Conservation (phyloP, 306 rosid genomes). For the Prunus padus region DNA sequence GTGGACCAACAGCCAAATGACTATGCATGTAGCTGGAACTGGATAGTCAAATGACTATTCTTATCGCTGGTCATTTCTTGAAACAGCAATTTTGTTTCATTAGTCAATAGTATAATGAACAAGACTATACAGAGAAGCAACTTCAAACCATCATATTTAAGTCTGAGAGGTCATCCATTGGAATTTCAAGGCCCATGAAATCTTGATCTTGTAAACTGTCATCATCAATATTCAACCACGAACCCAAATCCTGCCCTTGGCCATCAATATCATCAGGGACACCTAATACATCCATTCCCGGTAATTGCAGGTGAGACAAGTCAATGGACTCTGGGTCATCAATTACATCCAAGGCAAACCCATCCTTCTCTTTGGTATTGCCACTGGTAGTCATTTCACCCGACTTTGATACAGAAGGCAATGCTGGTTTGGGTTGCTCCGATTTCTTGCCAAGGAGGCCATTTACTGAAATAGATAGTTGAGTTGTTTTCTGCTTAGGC, state of each 20-base stretch:
- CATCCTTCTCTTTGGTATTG: conserved; percentile 64
- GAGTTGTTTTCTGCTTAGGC: conserved; percentile 93
- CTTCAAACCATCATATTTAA: conserved; percentile 96
- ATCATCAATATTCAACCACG: conserved; percentile 96
- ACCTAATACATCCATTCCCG: conserved; percentile 90
- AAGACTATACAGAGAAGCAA: conserved; percentile 93
- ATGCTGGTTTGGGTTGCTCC: conserved; percentile 69
- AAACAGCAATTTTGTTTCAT: conserved; percentile 65
- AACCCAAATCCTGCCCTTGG: conserved; percentile 90
- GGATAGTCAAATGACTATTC: conserved; percentile 63
- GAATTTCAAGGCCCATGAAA: conserved; percentile 99
- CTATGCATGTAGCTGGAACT: conserved; percentile 36
- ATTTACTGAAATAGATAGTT: conserved; percentile 91
- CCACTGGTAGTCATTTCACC: conserved; percentile 47
- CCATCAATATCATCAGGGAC: conserved; percentile 75
- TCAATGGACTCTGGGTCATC: conserved; percentile 79
- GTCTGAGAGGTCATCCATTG: conserved; percentile 99
- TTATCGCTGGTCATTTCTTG: conserved; percentile 74
- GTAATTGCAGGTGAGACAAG: conserved; percentile 81
- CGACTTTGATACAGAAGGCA: conserved; percentile 66
- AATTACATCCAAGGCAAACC: conserved; percentile 57
- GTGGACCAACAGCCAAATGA: conserved; percentile 45
- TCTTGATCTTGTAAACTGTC: conserved; percentile 89
- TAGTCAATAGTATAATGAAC: conserved; percentile 93
- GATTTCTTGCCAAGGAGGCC: conserved; percentile 81